A percentile compares a stretch with the other conserved stretches of the same genome.
These are phyloP conservation scores for Trichoderma lentiforme DNA, from an alignment of 2,329 filamentous ascomycete species.

Conservation along the genomic window DNA sequence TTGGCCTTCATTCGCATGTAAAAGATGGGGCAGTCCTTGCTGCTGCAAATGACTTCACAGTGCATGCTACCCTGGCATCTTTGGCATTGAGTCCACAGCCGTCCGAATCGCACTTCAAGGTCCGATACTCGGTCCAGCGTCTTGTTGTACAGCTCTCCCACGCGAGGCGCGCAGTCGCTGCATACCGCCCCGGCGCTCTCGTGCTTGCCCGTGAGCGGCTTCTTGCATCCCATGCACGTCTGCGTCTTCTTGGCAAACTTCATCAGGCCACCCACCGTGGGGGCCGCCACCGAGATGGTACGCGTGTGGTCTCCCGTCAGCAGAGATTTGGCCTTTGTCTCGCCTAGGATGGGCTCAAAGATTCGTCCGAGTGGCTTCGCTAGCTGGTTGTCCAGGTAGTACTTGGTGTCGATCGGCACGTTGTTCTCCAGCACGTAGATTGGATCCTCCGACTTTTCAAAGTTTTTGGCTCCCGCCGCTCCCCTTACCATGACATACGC, in stretches of 20 bases:
- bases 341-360: conserved; percentile 95
- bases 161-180: conserved; percentile 74
- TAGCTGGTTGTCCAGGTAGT: conserved; percentile 97
- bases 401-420: conserved; percentile 94
- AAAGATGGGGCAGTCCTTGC: conserved; percentile 96
- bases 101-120: conserved; percentile 85
- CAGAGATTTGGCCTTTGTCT: conserved; percentile 82
- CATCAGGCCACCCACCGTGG: conserved; percentile 90
- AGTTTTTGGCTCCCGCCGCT: conserved; percentile 84
- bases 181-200: conserved; percentile 87
- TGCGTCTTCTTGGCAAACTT: conserved; percentile 97
- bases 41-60: conserved; percentile 95
- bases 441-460: conserved; percentile 94
- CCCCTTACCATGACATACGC: conserved; percentile 98
- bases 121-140: conserved; percentile 85
- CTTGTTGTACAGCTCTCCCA: conserved; percentile 92
- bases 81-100: conserved; percentile 98
- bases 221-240: conserved; percentile 99
- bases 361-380: conserved; percentile 92
- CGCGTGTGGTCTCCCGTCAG: conserved; percentile 92
- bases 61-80: conserved; percentile 97
- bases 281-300: conserved; percentile 88
- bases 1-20: conserved; percentile 99
- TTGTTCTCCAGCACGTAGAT: conserved; percentile 98
- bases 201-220: conserved; percentile 75